These are phyloP conservation scores for Lentinula raphanica DNA, from an alignment of 768 basidiomycete genomes.

Conservation along the genomic window DNA sequence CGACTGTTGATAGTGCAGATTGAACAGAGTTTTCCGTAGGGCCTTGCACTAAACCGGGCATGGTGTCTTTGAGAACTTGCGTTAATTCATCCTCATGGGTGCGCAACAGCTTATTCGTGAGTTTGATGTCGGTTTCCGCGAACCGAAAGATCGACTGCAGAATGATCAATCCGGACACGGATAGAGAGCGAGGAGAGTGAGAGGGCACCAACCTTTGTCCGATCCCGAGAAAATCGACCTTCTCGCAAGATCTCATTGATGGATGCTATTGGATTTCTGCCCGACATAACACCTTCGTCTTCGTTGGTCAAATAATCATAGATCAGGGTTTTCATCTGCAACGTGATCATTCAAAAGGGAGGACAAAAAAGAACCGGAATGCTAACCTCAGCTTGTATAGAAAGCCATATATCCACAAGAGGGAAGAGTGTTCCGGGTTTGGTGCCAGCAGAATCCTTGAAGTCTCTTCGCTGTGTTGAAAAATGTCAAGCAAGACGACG, in stretches of 20 bases:
- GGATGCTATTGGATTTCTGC: slow-evolving; percentile 84
- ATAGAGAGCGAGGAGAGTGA: neutral
- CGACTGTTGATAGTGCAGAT: slow-evolving; percentile 52
- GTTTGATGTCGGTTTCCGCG: slow-evolving; percentile 80
- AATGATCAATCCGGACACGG: neutral
- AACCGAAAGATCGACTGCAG: slow-evolving; percentile 84
- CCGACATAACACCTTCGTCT: slow-evolving; percentile 69
- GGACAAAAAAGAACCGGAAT: neutral
- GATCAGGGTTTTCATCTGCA: slow-evolving; percentile 75
- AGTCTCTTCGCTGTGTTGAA: slow-evolving; percentile 72
- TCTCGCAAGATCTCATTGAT: slow-evolving; percentile 92
- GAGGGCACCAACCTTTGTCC: slow-evolving; percentile 53
- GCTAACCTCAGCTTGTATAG: slow-evolving; percentile 82
- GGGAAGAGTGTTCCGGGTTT: slow-evolving; percentile 78
- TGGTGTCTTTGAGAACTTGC: slow-evolving; percentile 78
- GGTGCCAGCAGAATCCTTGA: slow-evolving; percentile 78
- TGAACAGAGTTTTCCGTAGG: slow-evolving; percentile 60
- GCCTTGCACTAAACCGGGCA: slow-evolving; percentile 87
- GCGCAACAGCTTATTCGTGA: slow-evolving; percentile 60
- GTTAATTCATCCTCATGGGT: slow-evolving; percentile 82
- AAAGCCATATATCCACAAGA: slow-evolving; percentile 80
- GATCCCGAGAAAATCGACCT: slow-evolving; percentile 74
- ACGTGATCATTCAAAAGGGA: neutral
- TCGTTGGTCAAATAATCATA: slow-evolving; percentile 92
- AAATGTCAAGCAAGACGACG: neutral